Percentiles rank a stretch among this genome's conserved stretches.
phyloP scores from a whole-genome alignment of 257 asterid genomes.

The Capsicum rhomboideum region DNA sequence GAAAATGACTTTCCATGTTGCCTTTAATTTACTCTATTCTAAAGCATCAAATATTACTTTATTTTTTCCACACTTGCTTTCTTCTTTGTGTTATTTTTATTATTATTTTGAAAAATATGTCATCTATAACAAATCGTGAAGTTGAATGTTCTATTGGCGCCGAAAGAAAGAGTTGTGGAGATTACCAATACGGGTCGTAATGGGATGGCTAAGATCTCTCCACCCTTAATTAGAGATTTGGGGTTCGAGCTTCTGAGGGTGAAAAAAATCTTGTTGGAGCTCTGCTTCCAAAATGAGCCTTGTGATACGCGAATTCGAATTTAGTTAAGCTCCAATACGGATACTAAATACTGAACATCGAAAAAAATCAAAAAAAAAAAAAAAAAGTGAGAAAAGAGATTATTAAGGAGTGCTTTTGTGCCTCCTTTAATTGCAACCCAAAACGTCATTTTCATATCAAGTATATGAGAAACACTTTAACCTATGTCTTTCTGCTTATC shows the following conservation, averaged over 20 bases:
- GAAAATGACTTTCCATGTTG: neutral
- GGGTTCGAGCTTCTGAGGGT: too few species aligned
- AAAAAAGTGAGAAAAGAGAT: neutral
- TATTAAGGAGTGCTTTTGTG: neutral
- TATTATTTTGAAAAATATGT: neutral
- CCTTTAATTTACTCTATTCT: neutral
- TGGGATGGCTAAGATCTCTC: too few species aligned
- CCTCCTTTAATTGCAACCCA: neutral
- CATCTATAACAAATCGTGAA: neutral
- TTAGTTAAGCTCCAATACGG: too few species aligned
- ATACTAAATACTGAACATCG: too few species aligned
- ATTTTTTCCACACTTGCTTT: neutral
- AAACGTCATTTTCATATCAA: slow-evolving; percentile 23
- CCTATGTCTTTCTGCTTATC: neutral
- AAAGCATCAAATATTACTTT: neutral
- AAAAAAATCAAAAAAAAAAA: too few species aligned
- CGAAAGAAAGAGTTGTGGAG: slow-evolving; percentile 24
- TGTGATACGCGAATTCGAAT: too few species aligned
- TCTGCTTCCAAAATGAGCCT: too few species aligned
- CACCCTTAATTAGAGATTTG: too few species aligned
- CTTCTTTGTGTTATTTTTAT: neutral
- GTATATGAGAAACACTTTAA: neutral
- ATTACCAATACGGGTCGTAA: too few species aligned
- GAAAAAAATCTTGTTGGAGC: too few species aligned
- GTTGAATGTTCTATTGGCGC: slow-evolving; percentile 18